Base-by-base conservation (phyloP, 805 yeast species). In the Starmerella tilneyi region DNA sequence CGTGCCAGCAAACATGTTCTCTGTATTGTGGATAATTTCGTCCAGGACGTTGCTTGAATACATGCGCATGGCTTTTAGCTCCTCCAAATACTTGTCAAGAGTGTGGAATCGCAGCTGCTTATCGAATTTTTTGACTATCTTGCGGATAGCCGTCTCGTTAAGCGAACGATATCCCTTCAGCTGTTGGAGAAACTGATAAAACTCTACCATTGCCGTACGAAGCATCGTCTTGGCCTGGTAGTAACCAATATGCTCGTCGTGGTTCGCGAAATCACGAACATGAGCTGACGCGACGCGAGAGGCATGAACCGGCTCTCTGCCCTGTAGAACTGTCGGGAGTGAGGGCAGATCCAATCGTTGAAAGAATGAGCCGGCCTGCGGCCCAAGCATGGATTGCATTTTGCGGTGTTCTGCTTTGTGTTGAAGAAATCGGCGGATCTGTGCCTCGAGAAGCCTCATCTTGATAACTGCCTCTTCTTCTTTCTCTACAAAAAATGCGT, bases 81-180 rank as follows among this genome's bases (percentile, higher is more conserved):
- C 74, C 17, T 68, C 69, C 76, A 79, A 70, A 57, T 76, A 84
- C 3, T 59, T 50, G 0, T 65, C 60, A 11, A 75, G 66, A 1
- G 66, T 54, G 9, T 74, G 66, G 11, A 66, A 59, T 2, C 79
- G 70, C 21, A 56, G 37, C 4, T 79, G 70, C 57, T 92, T 92
- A 63, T 92, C 98, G 59, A 76, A 88, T 61, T 92, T 92, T 59
- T 92, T 92, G 47, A 85, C 70, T 56, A 92, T 78, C 57, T 92
- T 92, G 43, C 95, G 73, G 56, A 88, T 77, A 0, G 94, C 98
- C 0, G 94, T 86, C 24, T 86, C 71, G 63, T 92, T 92, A 54
- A 88, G 63, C 39, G 79, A 68, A 52, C 84, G 71, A 61, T 78
- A 92, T 0, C 84, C 79, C 51, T 75, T 75, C 41, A 83, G 63